These are phyloP conservation scores for Pleurotus citrinopileatus DNA, from an alignment of 768 basidiomycete species.

Conservation along the genomic window DNA sequence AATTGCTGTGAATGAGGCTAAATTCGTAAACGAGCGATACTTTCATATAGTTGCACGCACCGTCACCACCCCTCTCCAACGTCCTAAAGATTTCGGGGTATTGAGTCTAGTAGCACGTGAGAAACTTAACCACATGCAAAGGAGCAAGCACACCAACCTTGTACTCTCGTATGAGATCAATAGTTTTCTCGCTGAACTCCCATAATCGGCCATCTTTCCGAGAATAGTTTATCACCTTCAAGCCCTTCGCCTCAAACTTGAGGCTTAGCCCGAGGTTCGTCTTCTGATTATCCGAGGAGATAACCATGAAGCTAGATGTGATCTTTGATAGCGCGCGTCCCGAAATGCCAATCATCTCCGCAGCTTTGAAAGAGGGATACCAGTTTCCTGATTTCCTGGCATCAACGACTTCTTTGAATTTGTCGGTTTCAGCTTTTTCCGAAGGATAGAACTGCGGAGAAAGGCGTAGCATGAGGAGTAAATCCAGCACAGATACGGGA, in stretches of 20 bases:
- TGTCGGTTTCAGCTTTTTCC: constrained; percentile 75
- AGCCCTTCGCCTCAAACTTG: constrained; percentile 91
- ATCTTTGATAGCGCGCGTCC: constrained; percentile 84
- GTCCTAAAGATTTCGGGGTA: constrained; percentile 84
- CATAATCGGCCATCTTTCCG: constrained; percentile 80
- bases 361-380: constrained; percentile 74
- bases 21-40: constrained; percentile 2
- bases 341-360: constrained; percentile 71
- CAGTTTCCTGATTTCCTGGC: constrained; percentile 53
- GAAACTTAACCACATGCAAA: constrained; percentile 1
- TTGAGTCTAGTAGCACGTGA: constrained; percentile 41
- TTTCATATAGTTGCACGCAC: constrained; percentile 36
- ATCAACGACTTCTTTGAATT: constrained; percentile 72
- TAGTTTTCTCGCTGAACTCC: constrained; percentile 91
- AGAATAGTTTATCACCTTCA: constrained; percentile 93
- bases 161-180: constrained; percentile 81
- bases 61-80: constrained; percentile 71
- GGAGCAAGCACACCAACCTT: constrained; percentile 42
- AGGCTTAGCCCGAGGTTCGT: constrained; percentile 90
- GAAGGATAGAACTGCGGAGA: constrained; percentile 85
- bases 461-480: neutral
- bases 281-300: constrained; percentile 73
- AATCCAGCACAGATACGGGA: neutral
- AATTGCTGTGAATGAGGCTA: constrained; percentile 57
- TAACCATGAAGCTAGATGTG: constrained; percentile 90